These are phyloP conservation scores for Aspergillus proliferans DNA, from an alignment of 2,329 filamentous ascomycete genomes.

Conservation along the genomic window DNA sequence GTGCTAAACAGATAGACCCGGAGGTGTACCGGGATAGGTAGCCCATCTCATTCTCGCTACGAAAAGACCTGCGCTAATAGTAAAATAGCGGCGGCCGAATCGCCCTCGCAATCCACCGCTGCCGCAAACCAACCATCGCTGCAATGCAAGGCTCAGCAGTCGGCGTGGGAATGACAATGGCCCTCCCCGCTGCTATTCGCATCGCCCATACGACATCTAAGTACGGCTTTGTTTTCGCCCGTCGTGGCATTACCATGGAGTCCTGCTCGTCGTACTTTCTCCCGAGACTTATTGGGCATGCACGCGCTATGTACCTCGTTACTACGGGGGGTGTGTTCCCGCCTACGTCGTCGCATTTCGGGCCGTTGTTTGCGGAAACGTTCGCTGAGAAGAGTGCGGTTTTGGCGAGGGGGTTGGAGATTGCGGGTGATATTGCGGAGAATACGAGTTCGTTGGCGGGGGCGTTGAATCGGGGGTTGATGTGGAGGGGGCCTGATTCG, in stretches of 20 bases:
- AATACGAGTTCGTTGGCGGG: constrained; percentile 62
- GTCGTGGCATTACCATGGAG: constrained; percentile 66
- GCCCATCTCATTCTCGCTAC: not conserved
- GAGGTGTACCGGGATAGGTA: constrained; percentile 51
- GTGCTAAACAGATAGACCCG: constrained; percentile 33
- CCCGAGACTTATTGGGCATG: constrained; percentile 58
- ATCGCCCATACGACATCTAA: constrained; percentile 55
- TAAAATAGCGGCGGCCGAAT: constrained; percentile 17
- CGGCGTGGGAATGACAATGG: constrained; percentile 55
- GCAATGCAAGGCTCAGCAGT: constrained; percentile 53
- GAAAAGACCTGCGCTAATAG: too few species aligned
- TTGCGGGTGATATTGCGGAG: constrained; percentile 60
- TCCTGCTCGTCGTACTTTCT: constrained; percentile 66
- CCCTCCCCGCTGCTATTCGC: constrained; percentile 50
- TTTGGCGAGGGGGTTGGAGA: constrained; percentile 56
- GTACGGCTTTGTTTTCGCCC: constrained; percentile 68
- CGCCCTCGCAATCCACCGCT: constrained; percentile 50
- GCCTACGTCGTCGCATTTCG: constrained; percentile 42
- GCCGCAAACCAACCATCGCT: constrained; percentile 52
- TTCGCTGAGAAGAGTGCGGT: constrained; percentile 55
- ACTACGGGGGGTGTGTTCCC: constrained; percentile 60
- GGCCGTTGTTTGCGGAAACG: constrained; percentile 60
- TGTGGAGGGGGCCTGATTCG: constrained; percentile 50
- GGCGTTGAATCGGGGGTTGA: constrained; percentile 64
- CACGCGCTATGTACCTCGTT: constrained; percentile 31